Evolutionary conservation across 805 yeast genomes (phyloP).

Genomic region (Pichia nanzhaoensis): DNA sequence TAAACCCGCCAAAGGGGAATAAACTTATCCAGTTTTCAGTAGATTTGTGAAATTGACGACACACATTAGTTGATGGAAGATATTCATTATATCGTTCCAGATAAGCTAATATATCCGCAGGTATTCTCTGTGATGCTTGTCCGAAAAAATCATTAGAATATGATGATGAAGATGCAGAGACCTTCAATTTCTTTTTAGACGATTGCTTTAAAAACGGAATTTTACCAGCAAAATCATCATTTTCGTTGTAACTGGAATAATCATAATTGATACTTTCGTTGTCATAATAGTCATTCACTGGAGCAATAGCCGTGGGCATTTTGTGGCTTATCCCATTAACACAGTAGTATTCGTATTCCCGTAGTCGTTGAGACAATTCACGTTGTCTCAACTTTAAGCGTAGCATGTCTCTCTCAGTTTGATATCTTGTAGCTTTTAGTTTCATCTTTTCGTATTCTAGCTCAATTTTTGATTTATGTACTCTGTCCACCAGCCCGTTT

Average conservation of each 20-base stretch:
- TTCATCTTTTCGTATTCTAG: slow-evolving; percentile 9
- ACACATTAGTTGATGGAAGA: slow-evolving; percentile 6
- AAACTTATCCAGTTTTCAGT: slow-evolving; percentile 1
- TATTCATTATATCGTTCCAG: neutral
- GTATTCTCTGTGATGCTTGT: neutral
- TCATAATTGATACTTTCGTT: neutral
- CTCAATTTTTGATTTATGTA: slow-evolving; percentile 7
- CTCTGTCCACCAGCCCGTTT: neutral
- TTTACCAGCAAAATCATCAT: too few species aligned
- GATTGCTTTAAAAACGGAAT: neutral
- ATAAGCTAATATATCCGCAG: neutral
- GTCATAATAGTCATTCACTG: neutral
- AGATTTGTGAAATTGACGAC: slow-evolving; percentile 9
- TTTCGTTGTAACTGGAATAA: neutral
- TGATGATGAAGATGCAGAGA: neutral
- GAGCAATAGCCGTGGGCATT: neutral
- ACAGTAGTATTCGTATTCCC: slow-evolving; percentile 12
- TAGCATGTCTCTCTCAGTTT: slow-evolving; percentile 4
- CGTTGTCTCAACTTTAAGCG: neutral
- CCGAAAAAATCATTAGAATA: neutral
- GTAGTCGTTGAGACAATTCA: slow-evolving; percentile 5
- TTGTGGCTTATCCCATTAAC: slow-evolving; percentile 11
- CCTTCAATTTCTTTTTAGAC: neutral
- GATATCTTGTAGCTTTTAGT: slow-evolving; percentile 6
- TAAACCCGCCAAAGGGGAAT: slow-evolving; percentile 7